Conservation (phyloP, 1,139 yeast genomes). For the Yarrowia galli region DNA sequence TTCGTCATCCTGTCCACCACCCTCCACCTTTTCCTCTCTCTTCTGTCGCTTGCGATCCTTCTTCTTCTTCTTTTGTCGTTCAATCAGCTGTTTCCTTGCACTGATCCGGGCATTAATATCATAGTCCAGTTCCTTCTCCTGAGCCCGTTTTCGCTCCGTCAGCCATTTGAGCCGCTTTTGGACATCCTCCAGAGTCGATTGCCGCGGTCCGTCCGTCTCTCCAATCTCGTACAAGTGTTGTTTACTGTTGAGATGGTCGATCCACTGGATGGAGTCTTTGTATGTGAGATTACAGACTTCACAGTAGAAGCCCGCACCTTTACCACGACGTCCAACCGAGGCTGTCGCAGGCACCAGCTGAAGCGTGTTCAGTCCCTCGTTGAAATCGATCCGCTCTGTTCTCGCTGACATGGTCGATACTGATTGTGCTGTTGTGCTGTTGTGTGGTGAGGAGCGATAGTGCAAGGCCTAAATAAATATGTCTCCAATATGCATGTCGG, state of each 20-base stretch:
- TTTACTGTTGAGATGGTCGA: constrained; percentile 81
- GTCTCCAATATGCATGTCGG: too few species aligned
- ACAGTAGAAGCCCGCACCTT: constrained; percentile 83
- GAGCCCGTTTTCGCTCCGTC: constrained; percentile 51
- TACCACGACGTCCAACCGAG: constrained; percentile 59
- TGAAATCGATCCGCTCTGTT: constrained; percentile 51
- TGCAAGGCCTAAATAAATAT: too few species aligned
- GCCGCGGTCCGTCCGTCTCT: constrained; percentile 46
- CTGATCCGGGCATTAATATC: constrained; percentile 58
- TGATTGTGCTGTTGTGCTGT: too few species aligned
- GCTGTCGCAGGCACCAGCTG: constrained; percentile 57
- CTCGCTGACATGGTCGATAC: constrained; percentile 44
- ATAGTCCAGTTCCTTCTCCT: constrained; percentile 53
- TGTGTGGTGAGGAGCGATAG: too few species aligned
- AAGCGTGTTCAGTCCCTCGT: constrained; percentile 56
- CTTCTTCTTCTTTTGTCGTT: constrained; percentile 49
- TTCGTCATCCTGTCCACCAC: constrained; percentile 45
- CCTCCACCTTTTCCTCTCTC: constrained; percentile 45
- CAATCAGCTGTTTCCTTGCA: constrained; percentile 55
- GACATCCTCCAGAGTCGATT: constrained; percentile 53
- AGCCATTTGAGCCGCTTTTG: constrained; percentile 49
- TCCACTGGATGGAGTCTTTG: constrained; percentile 78
- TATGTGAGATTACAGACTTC: constrained; percentile 79
- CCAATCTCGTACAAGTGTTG: constrained; percentile 52
- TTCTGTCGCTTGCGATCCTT: constrained; percentile 45